These are phyloP conservation scores for Rossbeevera mucosa DNA, from an alignment of 768 basidiomycete genomes.

Conservation along the genomic window DNA sequence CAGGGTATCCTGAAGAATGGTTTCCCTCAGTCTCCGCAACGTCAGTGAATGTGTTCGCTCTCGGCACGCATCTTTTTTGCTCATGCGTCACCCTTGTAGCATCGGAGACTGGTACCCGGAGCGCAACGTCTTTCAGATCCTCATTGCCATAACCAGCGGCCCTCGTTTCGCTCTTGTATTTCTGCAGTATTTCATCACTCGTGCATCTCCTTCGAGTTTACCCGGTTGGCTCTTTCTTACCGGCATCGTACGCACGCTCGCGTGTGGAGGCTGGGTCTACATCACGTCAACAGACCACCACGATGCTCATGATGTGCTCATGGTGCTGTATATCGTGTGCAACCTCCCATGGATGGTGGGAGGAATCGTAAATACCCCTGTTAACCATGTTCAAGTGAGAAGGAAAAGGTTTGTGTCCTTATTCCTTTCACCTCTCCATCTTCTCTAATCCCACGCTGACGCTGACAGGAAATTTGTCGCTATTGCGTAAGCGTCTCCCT, in stretches of 20 bases:
- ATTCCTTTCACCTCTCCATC: background rate
- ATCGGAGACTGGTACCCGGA: constrained; percentile 93
- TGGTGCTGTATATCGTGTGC: constrained; percentile 81
- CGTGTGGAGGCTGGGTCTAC: constrained; percentile 91
- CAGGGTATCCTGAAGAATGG: constrained; percentile 84
- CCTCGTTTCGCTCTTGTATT: constrained; percentile 68
- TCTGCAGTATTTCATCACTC: constrained; percentile 58
- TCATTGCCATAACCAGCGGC: constrained; percentile 85
- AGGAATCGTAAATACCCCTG: constrained; percentile 53
- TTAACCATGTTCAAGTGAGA: constrained; percentile 35
- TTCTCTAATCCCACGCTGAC: background rate
- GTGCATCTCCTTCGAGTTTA: constrained; percentile 38
- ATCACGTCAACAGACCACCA: constrained; percentile 84
- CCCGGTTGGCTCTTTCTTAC: constrained; percentile 51
- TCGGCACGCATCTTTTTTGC: background rate
- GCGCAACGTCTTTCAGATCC: constrained; percentile 76
- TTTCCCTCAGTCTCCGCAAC: constrained; percentile 87
- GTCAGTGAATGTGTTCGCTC: constrained; percentile 36
- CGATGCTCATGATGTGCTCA: constrained; percentile 78
- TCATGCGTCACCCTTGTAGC: constrained; percentile 35
- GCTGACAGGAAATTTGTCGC: constrained; percentile 48
- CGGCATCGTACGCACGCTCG: constrained; percentile 69
- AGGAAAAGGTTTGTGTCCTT: constrained; percentile 45
- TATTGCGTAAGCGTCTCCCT: constrained; percentile 33
- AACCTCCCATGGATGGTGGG: constrained; percentile 90